Base-by-base conservation (phyloP, 345 rosid species). In the Sisymbrium altissimum region DNA sequence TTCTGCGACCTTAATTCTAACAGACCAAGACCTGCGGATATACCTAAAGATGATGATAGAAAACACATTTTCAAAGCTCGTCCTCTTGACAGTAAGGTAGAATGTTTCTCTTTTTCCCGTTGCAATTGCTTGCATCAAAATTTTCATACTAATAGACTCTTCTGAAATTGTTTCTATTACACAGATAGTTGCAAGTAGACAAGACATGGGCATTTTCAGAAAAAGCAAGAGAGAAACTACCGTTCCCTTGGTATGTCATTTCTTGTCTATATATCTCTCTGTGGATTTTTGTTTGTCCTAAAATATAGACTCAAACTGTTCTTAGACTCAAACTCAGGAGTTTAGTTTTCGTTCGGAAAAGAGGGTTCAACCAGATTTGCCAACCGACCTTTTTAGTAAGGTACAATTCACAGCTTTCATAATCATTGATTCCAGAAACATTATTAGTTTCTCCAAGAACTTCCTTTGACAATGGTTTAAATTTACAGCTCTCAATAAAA, bases 301-400 rank as follows among this genome's bases (percentile, higher is more conserved):
- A 5, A 30, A 4, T 12, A n/a, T 64, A 50, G 25, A 48, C 72
- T 70, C 53, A 39, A 70, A 36, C 71, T 59, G 29, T 27, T 2
- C 25, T 23, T 23, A 23, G 25, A 23, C 25, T 23, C 25, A 23
- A 23, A 27, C 29, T 27, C 85, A 89, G 99, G 97, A 83, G 68
- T 86, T 86, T 62, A 85, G 80, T 72, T 89, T 89, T 68, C 87
- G 74, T 21, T 78, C 81, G 3, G 88, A 84, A 64, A 90, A 78
- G 79, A 90, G 79, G 67, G 71, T 56, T 76, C 86, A 66, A 44
- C 85, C 68, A 78, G 84, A 86, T 79, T 83, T 82, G 12, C 97
- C 99, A 10, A 68, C 78, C 12, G 98, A 90, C 10, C 92, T 90
- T 80, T 88, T 92, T 76, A 88, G 90, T 66, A 96, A 90, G 96